These are phyloP conservation scores for Arthrobotrys sphaeroides DNA, from an alignment of 2,329 filamentous ascomycete genomes.

Conservation along the genomic window DNA sequence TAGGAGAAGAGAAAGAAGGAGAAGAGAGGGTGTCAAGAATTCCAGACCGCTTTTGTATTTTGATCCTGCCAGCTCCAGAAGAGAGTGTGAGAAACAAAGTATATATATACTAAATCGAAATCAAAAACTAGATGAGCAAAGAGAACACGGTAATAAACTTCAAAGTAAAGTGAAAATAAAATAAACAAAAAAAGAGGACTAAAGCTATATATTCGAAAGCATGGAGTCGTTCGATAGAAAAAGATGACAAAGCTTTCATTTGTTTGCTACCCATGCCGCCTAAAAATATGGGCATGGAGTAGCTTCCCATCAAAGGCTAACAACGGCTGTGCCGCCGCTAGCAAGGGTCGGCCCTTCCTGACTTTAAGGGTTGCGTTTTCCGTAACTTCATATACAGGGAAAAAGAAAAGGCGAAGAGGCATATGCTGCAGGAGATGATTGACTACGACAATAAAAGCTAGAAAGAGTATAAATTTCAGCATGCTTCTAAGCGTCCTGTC, in stretches of 20 bases:
- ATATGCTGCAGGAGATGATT: neutral
- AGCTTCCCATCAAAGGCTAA: neutral
- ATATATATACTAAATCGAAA: neutral
- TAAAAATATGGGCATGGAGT: constrained; percentile 55
- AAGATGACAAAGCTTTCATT: constrained; percentile 6
- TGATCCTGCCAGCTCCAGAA: neutral
- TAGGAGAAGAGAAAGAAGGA: neutral
- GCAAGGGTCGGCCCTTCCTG: neutral
- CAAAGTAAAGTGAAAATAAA: neutral
- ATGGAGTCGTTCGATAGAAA: neutral
- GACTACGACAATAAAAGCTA: constrained; percentile 3
- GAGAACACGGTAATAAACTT: too few species aligned
- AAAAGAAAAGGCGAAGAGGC: neutral
- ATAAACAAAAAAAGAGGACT: neutral
- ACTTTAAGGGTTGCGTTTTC: neutral
- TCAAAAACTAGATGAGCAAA: neutral
- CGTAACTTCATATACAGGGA: neutral
- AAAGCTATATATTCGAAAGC: neutral
- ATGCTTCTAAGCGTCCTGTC: neutral
- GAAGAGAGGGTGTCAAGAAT: neutral
- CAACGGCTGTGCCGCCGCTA: neutral
- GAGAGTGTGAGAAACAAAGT: constrained; percentile 1
- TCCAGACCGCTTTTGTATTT: constrained; percentile 4
- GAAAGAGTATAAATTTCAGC: neutral
- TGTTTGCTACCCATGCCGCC: constrained; percentile 44